phyloP scores from a whole-genome alignment of 2,329 filamentous ascomycete species.

The Huntiella moniliformis region DNA sequence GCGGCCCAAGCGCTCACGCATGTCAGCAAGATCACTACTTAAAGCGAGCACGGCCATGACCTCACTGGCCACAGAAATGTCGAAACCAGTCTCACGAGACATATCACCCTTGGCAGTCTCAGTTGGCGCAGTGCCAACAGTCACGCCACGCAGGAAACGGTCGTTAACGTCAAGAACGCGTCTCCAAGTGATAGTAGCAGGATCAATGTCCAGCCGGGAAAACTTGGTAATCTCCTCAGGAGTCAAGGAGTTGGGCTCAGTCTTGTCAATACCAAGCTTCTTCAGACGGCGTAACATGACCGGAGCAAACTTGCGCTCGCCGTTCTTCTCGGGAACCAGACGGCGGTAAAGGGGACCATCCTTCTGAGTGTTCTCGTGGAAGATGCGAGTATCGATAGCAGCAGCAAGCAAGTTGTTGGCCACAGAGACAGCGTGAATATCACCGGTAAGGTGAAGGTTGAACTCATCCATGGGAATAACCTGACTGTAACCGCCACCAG shows the following conservation, averaged over 20 bases:
- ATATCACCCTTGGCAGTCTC: conserved; percentile 53
- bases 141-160: conserved; percentile 75
- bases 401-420: conserved; percentile 94
- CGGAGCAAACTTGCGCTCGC: conserved; percentile 67
- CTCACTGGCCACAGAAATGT: conserved; percentile 93
- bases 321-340: conserved; percentile 77
- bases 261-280: conserved; percentile 93
- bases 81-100: conserved; percentile 77
- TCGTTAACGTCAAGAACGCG: conserved; percentile 96
- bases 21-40: conserved; percentile 68
- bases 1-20: conserved; percentile 79
- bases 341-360: conserved; percentile 74
- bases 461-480: conserved; percentile 99
- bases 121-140: conserved; percentile 69
- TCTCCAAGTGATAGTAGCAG: conserved; percentile 91
- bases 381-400: conserved; percentile 93
- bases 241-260: conserved; percentile 75
- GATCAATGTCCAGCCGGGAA: conserved; percentile 89
- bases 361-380: conserved; percentile 92
- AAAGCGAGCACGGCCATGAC: conserved; percentile 97
- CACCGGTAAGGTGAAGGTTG: conserved; percentile 91
- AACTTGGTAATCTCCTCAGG: conserved; percentile 76
- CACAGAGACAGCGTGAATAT: conserved; percentile 92
- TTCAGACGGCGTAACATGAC: conserved; percentile 86
- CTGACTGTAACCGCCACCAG: conserved; percentile 93